Percentiles rank a stretch among this genome's conserved stretches.
phyloP scores from a whole-genome alignment of 208 protist species.

The Strigomonas oncopelti region DNA sequence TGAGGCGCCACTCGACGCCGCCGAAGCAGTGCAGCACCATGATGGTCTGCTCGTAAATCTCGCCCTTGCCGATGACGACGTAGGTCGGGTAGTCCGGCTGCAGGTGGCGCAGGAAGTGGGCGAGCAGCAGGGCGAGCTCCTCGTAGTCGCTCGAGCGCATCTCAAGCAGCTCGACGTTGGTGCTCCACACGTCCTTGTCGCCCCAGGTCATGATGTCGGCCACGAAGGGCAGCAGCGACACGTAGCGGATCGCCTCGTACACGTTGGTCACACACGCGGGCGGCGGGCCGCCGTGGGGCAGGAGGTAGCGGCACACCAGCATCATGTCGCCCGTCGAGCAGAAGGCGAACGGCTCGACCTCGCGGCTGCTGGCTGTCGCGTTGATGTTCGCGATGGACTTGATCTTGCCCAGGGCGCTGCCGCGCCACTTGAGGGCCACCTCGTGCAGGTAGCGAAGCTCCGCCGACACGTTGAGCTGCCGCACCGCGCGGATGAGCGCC shows the following conservation, averaged over 20 bases:
- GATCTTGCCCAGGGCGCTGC: conserved; percentile 27
- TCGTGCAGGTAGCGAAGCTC: conserved; percentile 63
- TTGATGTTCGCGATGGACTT: conserved; percentile 57
- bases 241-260: conserved; percentile 74
- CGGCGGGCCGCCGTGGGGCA: conserved; percentile 55
- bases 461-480: conserved; percentile 42
- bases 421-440: conserved; percentile 55
- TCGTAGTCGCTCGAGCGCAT: conserved; percentile 65
- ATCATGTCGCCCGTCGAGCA: conserved; percentile 71
- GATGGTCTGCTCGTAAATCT: conserved; percentile 51
- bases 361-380: conserved; percentile 41
- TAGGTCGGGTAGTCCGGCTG: conserved; percentile 50
- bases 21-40: conserved; percentile 67
- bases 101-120: conserved; percentile 68
- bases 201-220: conserved; percentile 59
- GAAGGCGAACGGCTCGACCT: conserved; percentile 71
- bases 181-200: conserved; percentile 69
- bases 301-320: conserved; percentile 69
- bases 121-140: conserved; percentile 75
- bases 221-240: conserved; percentile 63
- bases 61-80: conserved; percentile 54
- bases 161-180: conserved; percentile 68
- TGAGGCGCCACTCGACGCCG: conserved; percentile 47
- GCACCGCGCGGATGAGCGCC: conserved; percentile 33
- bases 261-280: conserved; percentile 53